These are phyloP conservation scores for Schoenoplectus tabernaemontani DNA, from an alignment of 202 grass and related monocot species.

Conservation along the genomic window DNA sequence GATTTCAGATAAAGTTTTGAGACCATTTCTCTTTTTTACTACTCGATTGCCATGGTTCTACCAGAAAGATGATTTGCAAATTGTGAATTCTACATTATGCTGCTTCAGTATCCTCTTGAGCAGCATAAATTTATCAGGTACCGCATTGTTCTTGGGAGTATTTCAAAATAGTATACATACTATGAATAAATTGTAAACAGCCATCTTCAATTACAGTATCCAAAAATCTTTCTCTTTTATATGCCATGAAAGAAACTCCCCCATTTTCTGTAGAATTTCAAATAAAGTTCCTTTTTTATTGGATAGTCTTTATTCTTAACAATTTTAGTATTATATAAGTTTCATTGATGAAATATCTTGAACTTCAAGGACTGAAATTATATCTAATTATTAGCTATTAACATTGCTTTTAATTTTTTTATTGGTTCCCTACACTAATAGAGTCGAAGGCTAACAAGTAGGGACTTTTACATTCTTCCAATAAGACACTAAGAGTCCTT, in stretches of 20 bases:
- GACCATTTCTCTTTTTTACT: slow-evolving; percentile 86
- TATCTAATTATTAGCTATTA: not conserved
- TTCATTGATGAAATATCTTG: not conserved
- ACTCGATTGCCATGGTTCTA: slow-evolving; percentile 48
- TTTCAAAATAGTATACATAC: not conserved
- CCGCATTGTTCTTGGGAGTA: slow-evolving; percentile 1
- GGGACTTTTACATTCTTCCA: not conserved
- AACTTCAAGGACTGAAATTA: no score
- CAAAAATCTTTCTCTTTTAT: not conserved
- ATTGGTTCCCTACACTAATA: not conserved
- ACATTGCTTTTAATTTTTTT: not conserved
- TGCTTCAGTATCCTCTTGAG: slow-evolving; percentile 85
- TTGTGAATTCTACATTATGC: slow-evolving; percentile 37
- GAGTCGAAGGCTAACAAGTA: not conserved
- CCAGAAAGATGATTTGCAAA: slow-evolving; percentile 31
- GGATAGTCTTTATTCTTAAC: not conserved
- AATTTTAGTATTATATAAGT: not conserved
- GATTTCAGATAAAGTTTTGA: slow-evolving; percentile 71
- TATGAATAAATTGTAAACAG: not conserved
- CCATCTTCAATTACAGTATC: not conserved
- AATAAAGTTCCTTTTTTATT: not conserved
- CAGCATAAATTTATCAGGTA: slow-evolving; percentile 74
- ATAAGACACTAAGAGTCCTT: not conserved
- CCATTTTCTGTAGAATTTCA: not conserved
- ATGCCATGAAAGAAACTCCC: not conserved